Evolutionary conservation across 1,284 basidiomycete species (phyloP).

Genomic region (Coniferiporia weirii): DNA sequence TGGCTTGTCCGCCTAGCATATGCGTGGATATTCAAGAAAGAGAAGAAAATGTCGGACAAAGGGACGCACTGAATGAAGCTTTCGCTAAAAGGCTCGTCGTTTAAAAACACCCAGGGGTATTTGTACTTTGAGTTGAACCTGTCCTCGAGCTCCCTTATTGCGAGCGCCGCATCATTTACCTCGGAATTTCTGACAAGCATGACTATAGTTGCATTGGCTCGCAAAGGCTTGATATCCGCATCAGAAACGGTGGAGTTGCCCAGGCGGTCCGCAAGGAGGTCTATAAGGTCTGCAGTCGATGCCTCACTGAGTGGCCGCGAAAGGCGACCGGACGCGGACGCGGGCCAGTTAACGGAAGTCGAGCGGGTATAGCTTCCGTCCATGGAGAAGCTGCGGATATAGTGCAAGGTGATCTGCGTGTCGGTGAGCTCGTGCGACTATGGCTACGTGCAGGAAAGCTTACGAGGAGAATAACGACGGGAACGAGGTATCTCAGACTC

Average conservation of each 20-base stretch:
- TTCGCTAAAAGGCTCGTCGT: slow-evolving; percentile 64
- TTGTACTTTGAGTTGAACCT: slow-evolving; percentile 58
- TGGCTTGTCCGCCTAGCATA: slow-evolving; percentile 48
- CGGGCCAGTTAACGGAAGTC: slow-evolving; percentile 3
- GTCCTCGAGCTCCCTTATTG: slow-evolving; percentile 48
- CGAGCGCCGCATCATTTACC: slow-evolving; percentile 15
- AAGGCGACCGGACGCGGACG: slow-evolving; percentile 1
- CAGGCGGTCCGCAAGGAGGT: slow-evolving; percentile 13
- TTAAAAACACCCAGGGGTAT: slow-evolving; percentile 72
- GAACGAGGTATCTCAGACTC: slow-evolving; percentile 13
- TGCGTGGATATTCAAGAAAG: slow-evolving; percentile 20
- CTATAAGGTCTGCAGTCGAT: slow-evolving; percentile 16
- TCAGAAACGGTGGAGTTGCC: slow-evolving; percentile 11
- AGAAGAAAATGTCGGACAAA: background rate
- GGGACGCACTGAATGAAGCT: slow-evolving; percentile 55
- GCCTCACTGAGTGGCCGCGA: slow-evolving; percentile 11
- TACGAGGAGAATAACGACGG: slow-evolving; percentile 15
- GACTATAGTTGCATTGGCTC: slow-evolving; percentile 17
- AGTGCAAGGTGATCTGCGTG: slow-evolving; percentile 15
- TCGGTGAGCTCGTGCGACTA: background rate
- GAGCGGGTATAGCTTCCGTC: slow-evolving; percentile 4
- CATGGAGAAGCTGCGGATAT: slow-evolving; percentile 16
- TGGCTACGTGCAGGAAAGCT: background rate
- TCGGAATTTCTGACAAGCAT: slow-evolving; percentile 19
- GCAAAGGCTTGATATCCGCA: background rate